Evolutionary conservation across 2,329 filamentous ascomycete genomes (phyloP).

Genomic region (Corynespora cassiicola): DNA sequence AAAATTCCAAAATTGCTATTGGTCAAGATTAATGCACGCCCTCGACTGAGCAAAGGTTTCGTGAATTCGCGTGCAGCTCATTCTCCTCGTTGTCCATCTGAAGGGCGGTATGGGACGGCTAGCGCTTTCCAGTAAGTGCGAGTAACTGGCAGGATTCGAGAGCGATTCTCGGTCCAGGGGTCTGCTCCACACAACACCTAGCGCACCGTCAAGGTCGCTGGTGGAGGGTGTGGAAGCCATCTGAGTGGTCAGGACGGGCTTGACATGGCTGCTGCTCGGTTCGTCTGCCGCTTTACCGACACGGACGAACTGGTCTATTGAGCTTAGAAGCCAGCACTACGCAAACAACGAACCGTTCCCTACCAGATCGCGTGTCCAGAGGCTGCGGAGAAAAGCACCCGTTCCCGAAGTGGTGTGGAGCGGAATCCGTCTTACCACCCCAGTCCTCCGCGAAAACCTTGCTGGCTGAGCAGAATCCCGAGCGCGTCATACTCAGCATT

Average conservation of each 20-base stretch:
- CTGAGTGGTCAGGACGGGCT: slow-evolving; percentile 16
- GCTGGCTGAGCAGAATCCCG: slow-evolving; percentile 16
- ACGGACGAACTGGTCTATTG: slow-evolving; percentile 15
- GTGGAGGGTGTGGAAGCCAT: slow-evolving; percentile 18
- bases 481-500: slow-evolving; percentile 10
- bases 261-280: slow-evolving; percentile 15
- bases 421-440: slow-evolving; percentile 16
- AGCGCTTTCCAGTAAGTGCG: slow-evolving; percentile 18
- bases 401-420: slow-evolving; percentile 24
- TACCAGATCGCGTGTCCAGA: slow-evolving; percentile 17
- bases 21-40: slow-evolving; percentile 26
- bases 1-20: slow-evolving; percentile 30
- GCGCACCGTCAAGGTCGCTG: slow-evolving; percentile 11
- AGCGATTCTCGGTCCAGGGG: slow-evolving; percentile 18
- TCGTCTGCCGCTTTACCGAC: slow-evolving; percentile 25
- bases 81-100: slow-evolving; percentile 18
- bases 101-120: slow-evolving; percentile 16
- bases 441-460: slow-evolving; percentile 17
- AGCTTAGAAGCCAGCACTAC: slow-evolving; percentile 10
- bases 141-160: slow-evolving; percentile 24
- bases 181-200: slow-evolving; percentile 9
- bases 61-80: slow-evolving; percentile 25
- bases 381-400: slow-evolving; percentile 28
- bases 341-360: slow-evolving; percentile 17
- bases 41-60: slow-evolving; percentile 17